phyloP scores from a whole-genome alignment of 208 protist species.

The Leishmania martiniquensis region DNA sequence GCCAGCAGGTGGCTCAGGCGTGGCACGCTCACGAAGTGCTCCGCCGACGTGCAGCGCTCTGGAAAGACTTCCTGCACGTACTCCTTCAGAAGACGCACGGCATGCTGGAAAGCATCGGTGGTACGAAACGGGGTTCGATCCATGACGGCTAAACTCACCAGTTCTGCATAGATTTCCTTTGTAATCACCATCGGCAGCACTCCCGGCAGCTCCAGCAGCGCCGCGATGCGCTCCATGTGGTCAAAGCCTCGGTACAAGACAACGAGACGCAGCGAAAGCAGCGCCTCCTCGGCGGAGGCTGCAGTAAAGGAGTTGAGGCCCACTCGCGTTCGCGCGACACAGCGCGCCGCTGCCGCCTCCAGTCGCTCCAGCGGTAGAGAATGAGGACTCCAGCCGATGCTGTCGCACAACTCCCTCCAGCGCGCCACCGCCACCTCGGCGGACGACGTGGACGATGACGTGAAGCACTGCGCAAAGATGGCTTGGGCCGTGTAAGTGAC shows the following conservation, averaged over 20 bases:
- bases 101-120: conserved; percentile 25
- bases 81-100: conserved; percentile 25
- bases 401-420: conserved; percentile 54
- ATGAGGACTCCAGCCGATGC: conserved; percentile 63
- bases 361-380: conserved; percentile 47
- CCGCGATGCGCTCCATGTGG: conserved; percentile 51
- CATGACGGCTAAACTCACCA: conserved; percentile 73
- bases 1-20: conserved; percentile 31
- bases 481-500: conserved; percentile 47
- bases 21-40: conserved; percentile 34
- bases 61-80: conserved; percentile 40
- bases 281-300: conserved; percentile 42
- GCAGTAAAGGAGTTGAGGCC: conserved; percentile 18
- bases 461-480: conserved; percentile 49
- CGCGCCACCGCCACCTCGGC: conserved; percentile 21
- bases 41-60: conserved; percentile 35
- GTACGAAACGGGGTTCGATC: conserved; percentile 47
- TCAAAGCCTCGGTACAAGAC: conserved; percentile 62
- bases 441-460: conserved; percentile 10
- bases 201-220: conserved; percentile 34
- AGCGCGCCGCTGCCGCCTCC: conserved; percentile 30
- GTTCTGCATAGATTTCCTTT: conserved; percentile 59
- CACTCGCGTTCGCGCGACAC: conserved; percentile 30
- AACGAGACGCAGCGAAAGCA: conserved; percentile 59
- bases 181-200: conserved; percentile 33